phyloP scores from a whole-genome alignment of 331 rosid genomes.

The Prunus yedoensis region DNA sequence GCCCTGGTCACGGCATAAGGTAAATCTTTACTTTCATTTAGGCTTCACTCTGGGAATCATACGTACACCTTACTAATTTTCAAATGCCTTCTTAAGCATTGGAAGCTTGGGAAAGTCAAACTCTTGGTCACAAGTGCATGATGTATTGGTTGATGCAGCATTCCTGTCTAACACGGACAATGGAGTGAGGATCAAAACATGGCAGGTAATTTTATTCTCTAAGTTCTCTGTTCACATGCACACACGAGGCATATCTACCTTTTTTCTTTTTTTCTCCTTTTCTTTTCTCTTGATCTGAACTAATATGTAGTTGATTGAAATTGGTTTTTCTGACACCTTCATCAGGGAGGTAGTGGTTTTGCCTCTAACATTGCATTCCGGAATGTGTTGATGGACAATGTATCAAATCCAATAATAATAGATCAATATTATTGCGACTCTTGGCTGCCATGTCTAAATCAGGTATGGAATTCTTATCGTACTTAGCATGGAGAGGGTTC shows the following conservation, averaged over 20 bases:
- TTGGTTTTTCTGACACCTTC: conserved; percentile 2
- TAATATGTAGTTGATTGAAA: neutral
- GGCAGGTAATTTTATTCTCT: conserved; percentile 67
- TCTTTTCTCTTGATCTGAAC: neutral
- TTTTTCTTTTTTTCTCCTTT: neutral
- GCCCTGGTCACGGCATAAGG: conserved; percentile 98
- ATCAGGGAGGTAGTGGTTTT: conserved; percentile 77
- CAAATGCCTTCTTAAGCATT: conserved; percentile 50
- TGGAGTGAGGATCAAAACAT: conserved; percentile 91
- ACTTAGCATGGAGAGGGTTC: neutral
- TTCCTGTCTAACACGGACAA: conserved; percentile 60
- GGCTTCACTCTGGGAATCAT: neutral
- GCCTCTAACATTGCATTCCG: conserved; percentile 63
- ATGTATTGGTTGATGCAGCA: conserved; percentile 64
- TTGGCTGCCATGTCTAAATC: conserved; percentile 54
- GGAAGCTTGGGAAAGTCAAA: conserved; percentile 91
- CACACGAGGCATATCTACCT: neutral
- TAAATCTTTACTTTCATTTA: conserved; percentile 20
- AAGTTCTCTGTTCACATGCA: conserved; percentile 5
- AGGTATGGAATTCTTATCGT: conserved; percentile 48
- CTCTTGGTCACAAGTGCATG: conserved; percentile 52
- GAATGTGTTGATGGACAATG: conserved; percentile 72
- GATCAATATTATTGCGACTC: conserved; percentile 94
- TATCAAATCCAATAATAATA: conserved; percentile 77
- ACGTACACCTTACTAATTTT: conserved; percentile 8